phyloP scores from a whole-genome alignment of 2,329 filamentous ascomycete genomes.

The Xylariaceae sp. region DNA sequence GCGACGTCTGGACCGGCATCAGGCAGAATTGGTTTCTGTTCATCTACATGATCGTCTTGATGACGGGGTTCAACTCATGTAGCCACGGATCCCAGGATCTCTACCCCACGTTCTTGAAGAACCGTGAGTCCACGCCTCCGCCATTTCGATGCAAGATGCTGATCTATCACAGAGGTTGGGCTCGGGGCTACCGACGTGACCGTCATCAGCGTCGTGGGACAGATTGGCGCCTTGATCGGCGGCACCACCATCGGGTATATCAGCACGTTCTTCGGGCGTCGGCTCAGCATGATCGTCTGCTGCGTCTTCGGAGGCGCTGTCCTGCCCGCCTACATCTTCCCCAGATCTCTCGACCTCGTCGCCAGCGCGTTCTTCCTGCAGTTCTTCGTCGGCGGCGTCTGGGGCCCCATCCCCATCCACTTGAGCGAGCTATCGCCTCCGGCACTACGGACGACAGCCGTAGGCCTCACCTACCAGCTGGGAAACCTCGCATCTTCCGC shows the following conservation, averaged over 20 bases:
- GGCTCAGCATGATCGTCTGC: constrained; percentile 13
- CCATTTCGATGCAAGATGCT: not conserved
- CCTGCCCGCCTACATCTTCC: constrained; percentile 10
- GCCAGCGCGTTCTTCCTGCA: constrained; percentile 9
- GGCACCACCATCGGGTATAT: constrained; percentile 7
- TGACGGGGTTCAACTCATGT: constrained; percentile 13
- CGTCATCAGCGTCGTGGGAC: constrained; percentile 10
- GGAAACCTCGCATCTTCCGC: constrained; percentile 15
- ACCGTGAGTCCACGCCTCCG: constrained; percentile 5
- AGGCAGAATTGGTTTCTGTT: constrained; percentile 14
- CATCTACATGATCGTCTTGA: constrained; percentile 13
- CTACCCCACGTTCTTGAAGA: constrained; percentile 16
- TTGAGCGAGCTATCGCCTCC: constrained; percentile 15
- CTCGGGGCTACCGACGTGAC: constrained; percentile 10
- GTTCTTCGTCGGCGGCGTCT: constrained; percentile 11
- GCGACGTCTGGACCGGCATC: constrained; percentile 7
- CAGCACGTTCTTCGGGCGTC: constrained; percentile 13
- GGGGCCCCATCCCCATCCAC: constrained; percentile 13
- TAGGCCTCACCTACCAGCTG: constrained; percentile 14
- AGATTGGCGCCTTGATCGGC: constrained; percentile 8
- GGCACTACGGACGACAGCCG: constrained; percentile 7
- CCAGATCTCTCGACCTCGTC: constrained; percentile 9
- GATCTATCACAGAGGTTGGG: constrained; percentile 9
- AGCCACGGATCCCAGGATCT: constrained; percentile 12
- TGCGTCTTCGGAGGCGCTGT: constrained; percentile 10